Conservation (phyloP, 805 yeast genomes). For the Brettanomyces custersianus region DNA sequence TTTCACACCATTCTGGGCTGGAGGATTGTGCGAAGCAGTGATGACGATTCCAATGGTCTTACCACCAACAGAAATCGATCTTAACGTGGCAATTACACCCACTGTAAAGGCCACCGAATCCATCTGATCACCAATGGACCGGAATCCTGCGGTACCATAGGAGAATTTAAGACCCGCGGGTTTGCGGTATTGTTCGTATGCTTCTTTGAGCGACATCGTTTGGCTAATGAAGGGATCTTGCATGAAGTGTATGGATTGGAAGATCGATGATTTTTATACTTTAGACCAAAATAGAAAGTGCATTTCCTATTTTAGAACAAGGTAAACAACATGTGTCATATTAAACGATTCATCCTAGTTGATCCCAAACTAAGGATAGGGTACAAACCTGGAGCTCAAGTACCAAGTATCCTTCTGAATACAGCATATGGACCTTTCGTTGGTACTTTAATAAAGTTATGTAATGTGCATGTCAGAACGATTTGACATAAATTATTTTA, state of each 20-base stretch:
- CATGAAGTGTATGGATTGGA: no score
- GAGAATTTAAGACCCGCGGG: conserved; percentile 36
- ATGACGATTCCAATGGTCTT: conserved; percentile 89
- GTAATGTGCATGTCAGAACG: not conserved
- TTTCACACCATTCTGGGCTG: conserved; percentile 85
- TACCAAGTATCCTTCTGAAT: no score
- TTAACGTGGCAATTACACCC: conserved; percentile 71
- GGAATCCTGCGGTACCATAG: conserved; percentile 98
- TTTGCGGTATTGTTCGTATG: conserved; percentile 30
- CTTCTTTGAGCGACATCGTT: conserved; percentile 7
- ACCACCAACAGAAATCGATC: conserved; percentile 56
- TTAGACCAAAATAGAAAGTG: no score
- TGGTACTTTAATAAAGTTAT: no score
- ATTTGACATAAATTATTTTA: not conserved
- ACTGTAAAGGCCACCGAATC: conserved; percentile 80
- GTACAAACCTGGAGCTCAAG: no score
- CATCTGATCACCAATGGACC: conserved; percentile 59
- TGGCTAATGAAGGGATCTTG: not conserved
- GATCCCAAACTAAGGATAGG: no score
- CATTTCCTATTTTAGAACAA: no score
- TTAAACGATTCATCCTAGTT: no score
- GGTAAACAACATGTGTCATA: no score
- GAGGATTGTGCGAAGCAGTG: conserved; percentile 93
- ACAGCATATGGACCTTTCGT: no score
- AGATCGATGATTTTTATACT: no score